These are phyloP conservation scores for Pestalotiopsis sp. DNA, from an alignment of 2,329 filamentous ascomycete genomes.

Conservation along the genomic window DNA sequence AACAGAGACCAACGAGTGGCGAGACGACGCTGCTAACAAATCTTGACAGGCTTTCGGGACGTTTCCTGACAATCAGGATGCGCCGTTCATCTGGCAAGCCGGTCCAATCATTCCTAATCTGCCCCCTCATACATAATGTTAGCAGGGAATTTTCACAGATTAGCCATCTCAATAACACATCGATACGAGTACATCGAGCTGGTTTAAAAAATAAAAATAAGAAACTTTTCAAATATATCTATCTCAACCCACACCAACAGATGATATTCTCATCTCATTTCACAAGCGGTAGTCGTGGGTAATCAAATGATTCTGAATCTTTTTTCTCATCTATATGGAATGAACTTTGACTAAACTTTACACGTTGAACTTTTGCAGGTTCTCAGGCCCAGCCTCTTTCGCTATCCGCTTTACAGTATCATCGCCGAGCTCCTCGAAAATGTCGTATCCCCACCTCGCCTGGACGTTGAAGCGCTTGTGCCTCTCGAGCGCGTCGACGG, in stretches of 20 bases:
- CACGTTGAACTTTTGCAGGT: slow-evolving; percentile 19
- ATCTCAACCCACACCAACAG: too few species aligned
- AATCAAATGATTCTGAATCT: too few species aligned
- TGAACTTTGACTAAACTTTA: background rate
- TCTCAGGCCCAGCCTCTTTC: slow-evolving; percentile 34
- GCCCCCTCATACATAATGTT: background rate
- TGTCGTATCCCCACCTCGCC: slow-evolving; percentile 44
- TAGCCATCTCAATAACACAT: background rate
- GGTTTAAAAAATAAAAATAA: too few species aligned
- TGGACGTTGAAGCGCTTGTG: slow-evolving; percentile 47
- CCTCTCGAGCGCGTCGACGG: slow-evolving; percentile 41
- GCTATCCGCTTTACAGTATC: slow-evolving; percentile 36
- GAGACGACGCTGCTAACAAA: background rate
- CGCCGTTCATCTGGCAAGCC: background rate
- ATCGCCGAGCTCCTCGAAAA: slow-evolving; percentile 45
- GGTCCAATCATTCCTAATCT: background rate
- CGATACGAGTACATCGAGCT: too few species aligned
- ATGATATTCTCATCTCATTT: too few species aligned
- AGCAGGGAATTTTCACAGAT: background rate
- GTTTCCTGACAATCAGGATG: background rate
- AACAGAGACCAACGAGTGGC: background rate
- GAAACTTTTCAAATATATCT: too few species aligned
- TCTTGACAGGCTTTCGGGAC: background rate
- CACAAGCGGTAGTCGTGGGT: too few species aligned
- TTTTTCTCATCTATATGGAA: too few species aligned